Evolutionary conservation across 169 alveolate genomes (phyloP).

Genomic region (Plasmodium gaboni): DNA sequence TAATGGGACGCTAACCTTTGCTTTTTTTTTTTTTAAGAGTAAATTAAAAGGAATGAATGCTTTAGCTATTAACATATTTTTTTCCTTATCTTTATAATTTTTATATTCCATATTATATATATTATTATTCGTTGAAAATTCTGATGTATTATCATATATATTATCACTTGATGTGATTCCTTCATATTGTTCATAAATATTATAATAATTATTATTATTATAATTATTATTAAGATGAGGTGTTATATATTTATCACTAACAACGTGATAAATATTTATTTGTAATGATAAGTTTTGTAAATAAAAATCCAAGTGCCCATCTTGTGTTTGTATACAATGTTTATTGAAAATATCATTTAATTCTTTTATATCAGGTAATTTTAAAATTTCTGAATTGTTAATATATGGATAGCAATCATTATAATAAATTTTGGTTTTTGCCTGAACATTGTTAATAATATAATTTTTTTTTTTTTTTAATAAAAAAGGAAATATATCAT

Average conservation of each 20-base stretch:
- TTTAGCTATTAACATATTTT: slow-evolving; percentile 13
- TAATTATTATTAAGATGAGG: background rate
- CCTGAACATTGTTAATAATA: slow-evolving; percentile 49
- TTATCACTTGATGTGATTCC: no score
- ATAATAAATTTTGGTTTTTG: slow-evolving; percentile 14
- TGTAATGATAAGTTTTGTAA: slow-evolving; percentile 52
- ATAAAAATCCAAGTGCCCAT: slow-evolving; percentile 15
- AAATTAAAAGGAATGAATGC: slow-evolving; percentile 41
- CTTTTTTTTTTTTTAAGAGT: slow-evolving; percentile 34
- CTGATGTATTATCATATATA: background rate
- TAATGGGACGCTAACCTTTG: slow-evolving; percentile 24
- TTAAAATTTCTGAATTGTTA: slow-evolving; percentile 12
- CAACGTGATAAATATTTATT: slow-evolving; percentile 26
- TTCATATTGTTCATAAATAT: no score
- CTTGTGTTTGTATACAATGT: background rate
- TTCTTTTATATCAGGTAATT: slow-evolving; percentile 26
- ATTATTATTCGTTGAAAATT: background rate
- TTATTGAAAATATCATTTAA: background rate
- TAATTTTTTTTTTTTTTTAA: slow-evolving; percentile 15
- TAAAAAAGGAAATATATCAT: slow-evolving; percentile 24
- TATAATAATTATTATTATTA: background rate
- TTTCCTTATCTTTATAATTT: background rate
- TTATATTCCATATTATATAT: background rate
- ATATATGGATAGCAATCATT: slow-evolving; percentile 15
- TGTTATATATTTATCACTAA: background rate